Evolutionary conservation across 352 stramenopile genomes (phyloP).

Genomic region (Phytophthora kernoviae): DNA sequence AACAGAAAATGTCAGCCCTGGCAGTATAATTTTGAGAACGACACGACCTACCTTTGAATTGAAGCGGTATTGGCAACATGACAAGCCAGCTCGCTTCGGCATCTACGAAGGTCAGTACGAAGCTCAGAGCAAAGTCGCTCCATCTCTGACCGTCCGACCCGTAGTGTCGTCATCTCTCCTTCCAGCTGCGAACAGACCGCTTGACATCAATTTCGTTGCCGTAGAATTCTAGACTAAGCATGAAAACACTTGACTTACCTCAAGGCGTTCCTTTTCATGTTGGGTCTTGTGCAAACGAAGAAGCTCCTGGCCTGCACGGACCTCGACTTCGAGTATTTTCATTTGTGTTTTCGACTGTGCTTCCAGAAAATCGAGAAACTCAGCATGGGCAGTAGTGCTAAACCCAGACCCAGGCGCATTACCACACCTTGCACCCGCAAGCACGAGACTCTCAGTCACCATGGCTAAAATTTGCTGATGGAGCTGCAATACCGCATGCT

Average conservation of each 20-base stretch:
- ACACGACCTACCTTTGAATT: constrained; percentile 47
- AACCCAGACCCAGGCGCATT: background rate
- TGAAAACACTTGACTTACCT: constrained; percentile 23
- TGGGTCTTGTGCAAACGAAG: constrained; percentile 61
- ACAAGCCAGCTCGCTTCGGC: constrained; percentile 56
- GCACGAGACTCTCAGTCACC: constrained; percentile 23
- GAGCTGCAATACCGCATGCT: constrained; percentile 38
- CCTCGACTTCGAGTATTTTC: constrained; percentile 65
- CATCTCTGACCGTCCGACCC: constrained; percentile 39
- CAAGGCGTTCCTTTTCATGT: constrained; percentile 48
- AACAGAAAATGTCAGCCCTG: background rate
- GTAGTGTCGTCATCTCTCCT: constrained; percentile 49
- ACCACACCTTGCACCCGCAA: constrained; percentile 7
- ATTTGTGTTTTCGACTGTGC: constrained; percentile 44
- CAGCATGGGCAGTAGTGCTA: constrained; percentile 18
- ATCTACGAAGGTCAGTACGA: constrained; percentile 48
- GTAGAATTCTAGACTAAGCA: background rate
- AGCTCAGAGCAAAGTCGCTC: constrained; percentile 57
- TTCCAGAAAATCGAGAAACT: constrained; percentile 55
- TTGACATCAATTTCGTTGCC: too few relatives aligned
- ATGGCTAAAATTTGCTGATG: constrained; percentile 43
- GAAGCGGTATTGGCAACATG: constrained; percentile 46
- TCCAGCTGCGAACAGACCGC: constrained; percentile 42
- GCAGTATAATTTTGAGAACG: background rate
- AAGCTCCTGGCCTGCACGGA: constrained; percentile 63